These are phyloP conservation scores for Myxozyma sirexii DNA, from an alignment of 805 yeast species.

Conservation along the genomic window DNA sequence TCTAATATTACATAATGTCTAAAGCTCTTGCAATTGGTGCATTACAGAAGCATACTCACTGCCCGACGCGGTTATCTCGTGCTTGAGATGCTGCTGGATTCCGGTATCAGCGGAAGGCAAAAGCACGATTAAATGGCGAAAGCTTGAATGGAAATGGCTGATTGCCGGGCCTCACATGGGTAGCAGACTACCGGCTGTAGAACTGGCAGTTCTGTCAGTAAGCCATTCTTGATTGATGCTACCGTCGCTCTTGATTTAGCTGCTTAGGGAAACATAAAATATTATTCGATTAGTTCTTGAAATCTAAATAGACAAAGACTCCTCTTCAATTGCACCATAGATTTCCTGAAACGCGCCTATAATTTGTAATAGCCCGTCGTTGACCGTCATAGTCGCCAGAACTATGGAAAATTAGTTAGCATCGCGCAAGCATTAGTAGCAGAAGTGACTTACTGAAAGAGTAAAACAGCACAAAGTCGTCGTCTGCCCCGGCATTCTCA, in stretches of 20 bases:
- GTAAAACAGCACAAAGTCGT: constrained; percentile 76
- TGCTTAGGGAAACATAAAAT: not conserved
- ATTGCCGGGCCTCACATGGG: no score
- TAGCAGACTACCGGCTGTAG: no score
- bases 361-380: constrained; percentile 64
- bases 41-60: no score
- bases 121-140: no score
- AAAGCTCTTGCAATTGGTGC: no score
- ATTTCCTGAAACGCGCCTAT: constrained; percentile 57
- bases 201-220: no score
- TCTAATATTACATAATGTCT: not conserved
- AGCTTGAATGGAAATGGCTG: no score
- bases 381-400: constrained; percentile 67
- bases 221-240: not conserved
- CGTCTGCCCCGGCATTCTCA: constrained; percentile 52
- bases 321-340: constrained; percentile 68
- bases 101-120: no score
- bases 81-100: no score
- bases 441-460: constrained; percentile 51
- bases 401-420: constrained; percentile 35
- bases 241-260: no score
- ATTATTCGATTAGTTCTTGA: no score
- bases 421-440: not conserved
- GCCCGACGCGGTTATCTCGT: no score
- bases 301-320: constrained; percentile 48